A percentile compares a stretch with the other conserved stretches of the same genome.
phyloP scores from a whole-genome alignment of 192 early-diverging fungal genomes.

The Tieghemiomyces parasiticus region DNA sequence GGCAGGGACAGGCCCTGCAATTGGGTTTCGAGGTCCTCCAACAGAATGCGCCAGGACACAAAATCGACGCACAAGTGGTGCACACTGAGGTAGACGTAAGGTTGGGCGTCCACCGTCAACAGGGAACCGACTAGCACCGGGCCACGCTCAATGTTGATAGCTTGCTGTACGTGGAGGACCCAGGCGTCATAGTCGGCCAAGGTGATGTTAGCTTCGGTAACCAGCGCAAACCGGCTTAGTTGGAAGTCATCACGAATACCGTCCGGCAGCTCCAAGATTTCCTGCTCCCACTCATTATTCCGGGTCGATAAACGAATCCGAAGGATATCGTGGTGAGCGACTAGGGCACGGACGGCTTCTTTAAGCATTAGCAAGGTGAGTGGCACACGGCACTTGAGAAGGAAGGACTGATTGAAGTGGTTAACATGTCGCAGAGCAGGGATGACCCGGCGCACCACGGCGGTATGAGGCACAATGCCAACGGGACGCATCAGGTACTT shows the following conservation, averaged over 20 bases:
- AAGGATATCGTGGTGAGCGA: neutral
- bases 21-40: slow-evolving; percentile 18
- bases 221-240: neutral
- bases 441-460: too few species aligned
- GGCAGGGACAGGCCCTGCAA: slow-evolving; percentile 9
- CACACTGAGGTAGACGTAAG: slow-evolving; percentile 14
- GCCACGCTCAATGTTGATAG: neutral
- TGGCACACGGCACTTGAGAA: neutral
- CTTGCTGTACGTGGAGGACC: neutral
- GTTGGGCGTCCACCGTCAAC: slow-evolving; percentile 7
- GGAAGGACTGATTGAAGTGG: neutral
- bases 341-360: neutral
- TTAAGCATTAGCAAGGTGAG: neutral
- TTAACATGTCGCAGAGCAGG: neutral
- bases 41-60: slow-evolving; percentile 20
- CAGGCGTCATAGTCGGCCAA: neutral
- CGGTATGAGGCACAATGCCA: too few species aligned
- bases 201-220: neutral
- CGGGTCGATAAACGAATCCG: neutral
- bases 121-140: neutral
- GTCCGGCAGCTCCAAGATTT: neutral
- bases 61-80: slow-evolving; percentile 20
- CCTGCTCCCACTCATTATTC: neutral
- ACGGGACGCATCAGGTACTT: too few species aligned
- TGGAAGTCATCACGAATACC: neutral